Base-by-base conservation (phyloP, 2,329 filamentous ascomycete genomes). In the Hypocrella siamensis region DNA sequence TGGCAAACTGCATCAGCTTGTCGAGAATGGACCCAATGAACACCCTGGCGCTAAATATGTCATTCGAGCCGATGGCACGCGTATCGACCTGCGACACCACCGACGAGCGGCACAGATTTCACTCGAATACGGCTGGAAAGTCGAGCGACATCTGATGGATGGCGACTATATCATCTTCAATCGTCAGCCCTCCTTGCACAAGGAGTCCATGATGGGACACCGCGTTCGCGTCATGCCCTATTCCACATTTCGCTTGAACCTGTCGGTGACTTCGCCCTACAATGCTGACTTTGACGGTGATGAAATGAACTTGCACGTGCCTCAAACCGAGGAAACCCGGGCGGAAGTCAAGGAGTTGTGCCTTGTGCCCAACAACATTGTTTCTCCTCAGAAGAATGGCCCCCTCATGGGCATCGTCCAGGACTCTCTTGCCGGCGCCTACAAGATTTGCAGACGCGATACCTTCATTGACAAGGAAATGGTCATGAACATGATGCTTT, bases 191-290 rank as follows among this genome's bases (percentile, higher is more conserved):
- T 99, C 90, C 22, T 67, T 99, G 48, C 90, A 99, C 68, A 99
- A 99, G 58, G 90, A 98, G 53, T 98, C 90, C 38, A 99, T 98
- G 90, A 98, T 98, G 92, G 90, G 84, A 56, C 90, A 99, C 58
- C 77, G 84, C 46, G 90, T 98, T 40, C 79, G 79, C 38, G 90
- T 99, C 38, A 96, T 98, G 86, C 90, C 90, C 3, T 98, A 93
- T 56, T 98, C 90, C 5, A 99, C 90, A 2, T 99, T 99, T 66
- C 79, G 90, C 40, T 70, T 99, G 29, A 99, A 99, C 49, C 58
- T 98, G 44, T 98, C 90, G 1, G 90, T 98, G 49, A 98, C 92
- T 1, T 93, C 86, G 18, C 90, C 90, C 0, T 99, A 99, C 67
- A 99, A 99, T 61, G 90, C 90, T 46, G 90, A 98, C 81, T 98